phyloP scores from a whole-genome alignment of 2,329 filamentous ascomycete genomes.

The Orbilia oligospora region DNA sequence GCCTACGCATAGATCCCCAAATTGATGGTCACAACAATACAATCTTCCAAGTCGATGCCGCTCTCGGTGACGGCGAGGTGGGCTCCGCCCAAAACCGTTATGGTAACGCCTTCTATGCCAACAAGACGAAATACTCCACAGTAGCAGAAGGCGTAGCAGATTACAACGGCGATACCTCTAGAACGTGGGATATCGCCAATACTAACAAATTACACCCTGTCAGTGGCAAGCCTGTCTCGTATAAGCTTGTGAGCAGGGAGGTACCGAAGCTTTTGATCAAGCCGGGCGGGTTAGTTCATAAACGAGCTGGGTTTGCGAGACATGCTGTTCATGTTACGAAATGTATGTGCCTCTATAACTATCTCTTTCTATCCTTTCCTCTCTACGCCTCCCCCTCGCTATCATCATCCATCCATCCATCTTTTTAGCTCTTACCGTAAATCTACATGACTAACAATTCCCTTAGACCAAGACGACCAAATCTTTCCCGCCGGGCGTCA shows the following conservation, averaged over 20 bases:
- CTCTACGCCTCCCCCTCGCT: background rate
- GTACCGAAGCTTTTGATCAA: constrained; percentile 84
- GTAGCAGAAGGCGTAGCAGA: constrained; percentile 79
- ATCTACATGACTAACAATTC: background rate
- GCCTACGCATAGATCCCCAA: constrained; percentile 86
- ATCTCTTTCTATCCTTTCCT: background rate
- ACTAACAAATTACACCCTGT: constrained; percentile 86
- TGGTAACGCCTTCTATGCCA: constrained; percentile 90
- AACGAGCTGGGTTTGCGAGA: constrained; percentile 86
- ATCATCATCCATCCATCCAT: too few species aligned
- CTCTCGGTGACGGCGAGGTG: constrained; percentile 78
- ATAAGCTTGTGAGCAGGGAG: constrained; percentile 91
- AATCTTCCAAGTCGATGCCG: constrained; percentile 84
- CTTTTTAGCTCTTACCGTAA: background rate
- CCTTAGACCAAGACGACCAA: constrained; percentile 80
- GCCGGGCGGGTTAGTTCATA: constrained; percentile 86
- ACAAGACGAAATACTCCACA: constrained; percentile 83
- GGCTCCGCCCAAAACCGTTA: constrained; percentile 87
- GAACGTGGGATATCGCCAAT: constrained; percentile 94
- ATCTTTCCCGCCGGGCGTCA: constrained; percentile 88
- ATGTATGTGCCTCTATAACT: constrained; percentile 73
- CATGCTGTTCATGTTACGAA: constrained; percentile 91
- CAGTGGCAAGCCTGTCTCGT: constrained; percentile 85
- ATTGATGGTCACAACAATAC: constrained; percentile 89
- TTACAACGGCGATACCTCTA: constrained; percentile 82